Base-by-base conservation (phyloP, 768 basidiomycete species). In the Boletus speciosus region DNA sequence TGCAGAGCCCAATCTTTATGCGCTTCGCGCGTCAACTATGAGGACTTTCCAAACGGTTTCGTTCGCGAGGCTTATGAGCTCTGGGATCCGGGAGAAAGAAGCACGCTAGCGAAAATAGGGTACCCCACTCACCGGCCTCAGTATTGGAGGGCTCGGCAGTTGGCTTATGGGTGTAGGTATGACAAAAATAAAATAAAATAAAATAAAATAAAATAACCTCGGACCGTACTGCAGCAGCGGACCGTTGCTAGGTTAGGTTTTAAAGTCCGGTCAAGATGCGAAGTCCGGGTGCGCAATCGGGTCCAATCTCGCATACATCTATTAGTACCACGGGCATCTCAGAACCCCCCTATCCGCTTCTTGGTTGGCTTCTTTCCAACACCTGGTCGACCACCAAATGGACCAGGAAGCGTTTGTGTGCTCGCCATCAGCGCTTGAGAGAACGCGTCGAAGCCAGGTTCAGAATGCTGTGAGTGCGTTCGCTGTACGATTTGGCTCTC, bases 311-410 rank as follows among this genome's bases (percentile, higher is more conserved):
- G 40, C 40, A 36, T 44, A 32, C 37, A 23, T 19, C 19, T 19
- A 42, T 27, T 38, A 48, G 31, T 32, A 11, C 31, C 10, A 9
- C 23, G 15, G 8, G 39, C 19, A 19, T 19, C 48, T 79, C 69
- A 92, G 66, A 93, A 92, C 8, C 90, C 90, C 10, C 86, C 88
- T 39, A 90, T 41, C 23, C 89, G 76, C 70, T 86, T 91, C 74
- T 85, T 89, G 21, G 58, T 66, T 27, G 69, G 52, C 65, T 83
- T 86, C 71, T 80, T 88, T 6, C 58, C 48, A 14, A 61, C 60
- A 15, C 55, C 54, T 25, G 77, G 78, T 38, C 86, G 78, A 23
- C 86, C 87, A 34, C 89, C 90, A 69, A 83, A 82, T 0, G 77
- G 80, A 3, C 90, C 90, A 5, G 89, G 81, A 10, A 89, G 66